These are phyloP conservation scores for Periconia digitata DNA, from an alignment of 2,329 filamentous ascomycete species.

Conservation along the genomic window DNA sequence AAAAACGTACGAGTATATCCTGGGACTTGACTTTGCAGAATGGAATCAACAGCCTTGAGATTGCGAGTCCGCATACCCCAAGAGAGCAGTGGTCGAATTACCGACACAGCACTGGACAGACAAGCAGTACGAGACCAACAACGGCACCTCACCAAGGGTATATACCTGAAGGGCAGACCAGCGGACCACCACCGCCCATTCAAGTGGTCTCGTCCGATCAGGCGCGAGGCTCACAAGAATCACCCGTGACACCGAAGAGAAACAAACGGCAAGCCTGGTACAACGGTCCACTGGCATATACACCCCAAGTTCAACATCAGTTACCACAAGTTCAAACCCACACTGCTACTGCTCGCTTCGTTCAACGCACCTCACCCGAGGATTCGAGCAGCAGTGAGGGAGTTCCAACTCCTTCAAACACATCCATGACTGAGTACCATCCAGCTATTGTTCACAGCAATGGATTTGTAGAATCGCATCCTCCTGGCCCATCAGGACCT, in stretches of 20 bases:
- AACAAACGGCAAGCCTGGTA: slow-evolving; percentile 74
- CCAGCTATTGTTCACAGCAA: slow-evolving; percentile 56
- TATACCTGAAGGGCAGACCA: slow-evolving; percentile 28
- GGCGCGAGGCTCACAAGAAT: slow-evolving; percentile 41
- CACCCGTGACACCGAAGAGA: slow-evolving; percentile 57
- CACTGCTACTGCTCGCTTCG: slow-evolving; percentile 16
- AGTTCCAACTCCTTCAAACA: slow-evolving; percentile 54
- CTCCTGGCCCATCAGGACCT: slow-evolving; percentile 39
- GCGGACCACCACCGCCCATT: slow-evolving; percentile 24
- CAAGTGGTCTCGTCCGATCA: slow-evolving; percentile 36
- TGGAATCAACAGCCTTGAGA: slow-evolving; percentile 67
- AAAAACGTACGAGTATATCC: slow-evolving; percentile 45
- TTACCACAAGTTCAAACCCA: slow-evolving; percentile 17
- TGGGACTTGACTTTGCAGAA: slow-evolving; percentile 69
- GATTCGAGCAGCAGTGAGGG: slow-evolving; percentile 59
- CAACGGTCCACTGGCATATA: slow-evolving; percentile 52
- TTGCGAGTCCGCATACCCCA: slow-evolving; percentile 51
- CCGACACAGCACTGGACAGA: slow-evolving; percentile 23
- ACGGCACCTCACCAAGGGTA: slow-evolving; percentile 42
- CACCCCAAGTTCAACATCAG: background rate
- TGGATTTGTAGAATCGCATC: slow-evolving; percentile 49
- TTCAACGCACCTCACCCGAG: slow-evolving; percentile 56
- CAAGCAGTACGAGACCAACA: slow-evolving; percentile 28
- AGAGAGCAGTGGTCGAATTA: slow-evolving; percentile 39
- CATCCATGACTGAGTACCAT: slow-evolving; percentile 53